These are phyloP conservation scores for Euphorbia lathyris DNA, from an alignment of 345 rosid genomes.

Conservation along the genomic window DNA sequence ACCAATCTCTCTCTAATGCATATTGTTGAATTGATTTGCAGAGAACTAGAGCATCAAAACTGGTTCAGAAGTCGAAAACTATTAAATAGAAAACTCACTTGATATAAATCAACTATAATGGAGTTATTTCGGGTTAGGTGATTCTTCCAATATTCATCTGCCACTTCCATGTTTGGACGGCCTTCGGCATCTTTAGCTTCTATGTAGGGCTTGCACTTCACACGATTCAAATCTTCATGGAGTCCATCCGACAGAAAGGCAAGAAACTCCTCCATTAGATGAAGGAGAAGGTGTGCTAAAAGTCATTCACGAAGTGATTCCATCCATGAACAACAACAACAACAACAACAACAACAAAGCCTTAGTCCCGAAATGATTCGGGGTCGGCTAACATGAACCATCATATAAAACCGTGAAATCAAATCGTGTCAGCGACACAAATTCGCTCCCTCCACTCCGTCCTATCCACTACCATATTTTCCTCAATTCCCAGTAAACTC, in stretches of 20 bases:
- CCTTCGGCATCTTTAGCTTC: conserved; percentile 22
- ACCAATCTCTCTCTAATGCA: no score
- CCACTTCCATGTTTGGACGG: conserved; percentile 25
- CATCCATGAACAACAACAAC: no score
- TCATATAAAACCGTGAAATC: no score
- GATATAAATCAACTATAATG: conserved; percentile 29
- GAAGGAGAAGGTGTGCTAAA: not conserved
- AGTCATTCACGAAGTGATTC: no score
- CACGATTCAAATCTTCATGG: conserved; percentile 32
- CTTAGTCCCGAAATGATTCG: no score
- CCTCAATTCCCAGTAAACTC: no score
- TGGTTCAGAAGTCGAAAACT: no score
- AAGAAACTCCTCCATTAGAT: conserved; percentile 23
- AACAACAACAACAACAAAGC: no score
- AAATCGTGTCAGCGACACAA: no score
- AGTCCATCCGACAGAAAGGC: conserved; percentile 33
- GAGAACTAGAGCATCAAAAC: not conserved
- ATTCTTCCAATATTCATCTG: conserved; percentile 27
- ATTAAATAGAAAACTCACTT: conserved; percentile 13
- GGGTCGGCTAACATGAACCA: no score
- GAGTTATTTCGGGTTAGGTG: conserved; percentile 30
- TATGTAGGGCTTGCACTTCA: conserved; percentile 23
- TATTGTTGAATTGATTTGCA: not conserved
- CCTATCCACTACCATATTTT: no score
- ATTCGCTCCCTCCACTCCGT: no score